Percentiles rank a stretch among this genome's conserved stretches.
These are phyloP conservation scores for Microthlaspi erraticum DNA, from an alignment of 345 rosid species.

Conservation along the genomic window DNA sequence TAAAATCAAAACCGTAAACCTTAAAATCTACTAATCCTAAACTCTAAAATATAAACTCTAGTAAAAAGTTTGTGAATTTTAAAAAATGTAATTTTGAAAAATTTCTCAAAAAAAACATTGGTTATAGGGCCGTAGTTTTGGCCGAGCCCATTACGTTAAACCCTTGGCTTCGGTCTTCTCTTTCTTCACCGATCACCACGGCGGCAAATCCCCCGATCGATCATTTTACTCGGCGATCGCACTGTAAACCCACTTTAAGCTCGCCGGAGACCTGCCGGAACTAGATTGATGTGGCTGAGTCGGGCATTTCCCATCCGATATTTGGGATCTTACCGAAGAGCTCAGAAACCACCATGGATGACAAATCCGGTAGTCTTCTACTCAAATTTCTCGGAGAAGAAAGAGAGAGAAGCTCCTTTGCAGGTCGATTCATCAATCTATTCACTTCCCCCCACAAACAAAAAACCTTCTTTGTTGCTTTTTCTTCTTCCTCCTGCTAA, in stretches of 20 bases:
- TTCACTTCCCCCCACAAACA: not conserved
- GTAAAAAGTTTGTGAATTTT: too few relatives aligned
- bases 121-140: conserved; percentile 16
- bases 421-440: conserved; percentile 37
- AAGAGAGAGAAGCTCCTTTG: conserved; percentile 58
- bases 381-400: conserved; percentile 53
- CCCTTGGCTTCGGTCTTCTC: conserved; percentile 15
- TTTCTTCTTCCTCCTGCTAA: not conserved
- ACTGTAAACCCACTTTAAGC: not conserved
- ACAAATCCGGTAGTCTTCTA: conserved; percentile 6
- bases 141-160: conserved; percentile 32
- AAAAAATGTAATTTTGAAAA: too few relatives aligned
- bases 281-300: conserved; percentile 41
- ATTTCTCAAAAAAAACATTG: too few relatives aligned
- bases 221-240: conserved; percentile 14
- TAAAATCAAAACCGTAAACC: too few relatives aligned
- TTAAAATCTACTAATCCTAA: too few relatives aligned
- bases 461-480: not conserved
- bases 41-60: too few relatives aligned
- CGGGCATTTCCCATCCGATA: conserved; percentile 29
- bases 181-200: conserved; percentile 37
- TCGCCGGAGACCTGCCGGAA: conserved; percentile 15
- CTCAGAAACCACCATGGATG: conserved; percentile 44
- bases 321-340: conserved; percentile 25
- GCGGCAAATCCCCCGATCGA: conserved; percentile 19